phyloP scores from a whole-genome alignment of 768 basidiomycete species.

The Favolaschia claudopus region DNA sequence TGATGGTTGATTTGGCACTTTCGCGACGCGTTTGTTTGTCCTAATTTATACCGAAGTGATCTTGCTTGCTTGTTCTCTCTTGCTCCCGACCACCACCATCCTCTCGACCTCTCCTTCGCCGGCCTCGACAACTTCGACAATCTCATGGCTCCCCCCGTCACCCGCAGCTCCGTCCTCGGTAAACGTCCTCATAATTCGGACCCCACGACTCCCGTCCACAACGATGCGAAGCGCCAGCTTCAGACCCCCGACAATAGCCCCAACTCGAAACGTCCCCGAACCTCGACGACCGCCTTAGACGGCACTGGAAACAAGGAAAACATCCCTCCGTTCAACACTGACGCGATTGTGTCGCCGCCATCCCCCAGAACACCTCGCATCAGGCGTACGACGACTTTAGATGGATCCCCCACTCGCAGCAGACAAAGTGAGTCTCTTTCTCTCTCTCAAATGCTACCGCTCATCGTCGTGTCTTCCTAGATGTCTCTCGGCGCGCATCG shows the following conservation, averaged over 20 bases:
- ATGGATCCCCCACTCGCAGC: conserved; percentile 48
- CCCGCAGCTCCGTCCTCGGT: conserved; percentile 39
- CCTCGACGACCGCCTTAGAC: conserved; percentile 51
- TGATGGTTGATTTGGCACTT: not conserved
- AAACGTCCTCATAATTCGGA: conserved; percentile 39
- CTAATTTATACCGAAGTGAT: conserved; percentile 4
- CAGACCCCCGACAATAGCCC: conserved; percentile 72
- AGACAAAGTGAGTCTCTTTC: conserved; percentile 50
- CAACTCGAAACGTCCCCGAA: conserved; percentile 69
- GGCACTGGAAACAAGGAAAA: conserved; percentile 81
- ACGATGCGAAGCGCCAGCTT: conserved; percentile 48
- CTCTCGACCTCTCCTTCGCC: conserved; percentile 1
- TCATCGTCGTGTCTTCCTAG: conserved; percentile 39
- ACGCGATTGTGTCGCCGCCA: conserved; percentile 36
- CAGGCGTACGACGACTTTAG: conserved; percentile 44
- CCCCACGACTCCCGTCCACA: conserved; percentile 30
- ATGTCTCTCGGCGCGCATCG: conserved; percentile 56
- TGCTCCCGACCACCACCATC: conserved; percentile 20
- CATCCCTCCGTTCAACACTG: conserved; percentile 64
- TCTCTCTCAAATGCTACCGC: not conserved
- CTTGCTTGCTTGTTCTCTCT: conserved; percentile 5
- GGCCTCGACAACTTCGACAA: not conserved
- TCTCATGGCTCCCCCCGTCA: conserved; percentile 31
- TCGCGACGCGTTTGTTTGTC: conserved; percentile 24
- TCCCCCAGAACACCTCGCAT: conserved; percentile 23